These are phyloP conservation scores for Phoenix dactylifera DNA, from an alignment of 176 grass and related monocot genomes.

Conservation along the genomic window DNA sequence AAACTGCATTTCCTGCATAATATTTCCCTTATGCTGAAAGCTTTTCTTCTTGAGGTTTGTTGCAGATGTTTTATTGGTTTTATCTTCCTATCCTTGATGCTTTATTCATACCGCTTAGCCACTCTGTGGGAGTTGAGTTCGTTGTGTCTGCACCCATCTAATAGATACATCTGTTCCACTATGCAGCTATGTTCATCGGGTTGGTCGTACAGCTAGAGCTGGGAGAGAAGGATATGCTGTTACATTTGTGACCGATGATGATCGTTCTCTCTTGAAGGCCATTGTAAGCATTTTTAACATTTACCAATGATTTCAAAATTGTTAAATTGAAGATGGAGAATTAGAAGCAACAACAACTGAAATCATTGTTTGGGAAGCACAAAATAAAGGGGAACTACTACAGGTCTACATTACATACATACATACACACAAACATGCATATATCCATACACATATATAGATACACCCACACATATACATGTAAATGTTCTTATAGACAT, in stretches of 20 bases:
- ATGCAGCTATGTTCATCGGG: constrained; percentile 88
- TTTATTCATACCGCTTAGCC: too few relatives aligned
- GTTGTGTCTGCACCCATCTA: too few relatives aligned
- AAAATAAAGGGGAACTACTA: too few relatives aligned
- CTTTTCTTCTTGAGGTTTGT: too few relatives aligned
- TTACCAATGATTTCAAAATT: background rate
- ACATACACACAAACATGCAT: background rate
- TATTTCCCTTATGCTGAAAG: background rate
- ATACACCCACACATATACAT: background rate
- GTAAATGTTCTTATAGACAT: too few relatives aligned
- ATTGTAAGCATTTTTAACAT: constrained; percentile 50
- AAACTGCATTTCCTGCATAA: background rate
- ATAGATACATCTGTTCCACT: constrained; percentile 9
- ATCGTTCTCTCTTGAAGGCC: constrained; percentile 87
- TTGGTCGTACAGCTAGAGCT: constrained; percentile 82
- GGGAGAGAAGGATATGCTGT: constrained; percentile 91
- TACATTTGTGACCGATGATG: constrained; percentile 97
- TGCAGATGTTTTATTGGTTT: background rate
- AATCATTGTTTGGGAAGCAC: too few relatives aligned
- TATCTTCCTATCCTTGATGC: background rate
- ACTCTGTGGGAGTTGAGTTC: too few relatives aligned
- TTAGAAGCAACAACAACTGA: too few relatives aligned
- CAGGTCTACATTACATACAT: background rate
- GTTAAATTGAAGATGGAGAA: too few relatives aligned
- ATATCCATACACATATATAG: background rate